Evolutionary conservation across 768 basidiomycete species (phyloP), one percentile per base, ranked within the genome.

Genomic region (Amylocystis lapponica): DNA sequence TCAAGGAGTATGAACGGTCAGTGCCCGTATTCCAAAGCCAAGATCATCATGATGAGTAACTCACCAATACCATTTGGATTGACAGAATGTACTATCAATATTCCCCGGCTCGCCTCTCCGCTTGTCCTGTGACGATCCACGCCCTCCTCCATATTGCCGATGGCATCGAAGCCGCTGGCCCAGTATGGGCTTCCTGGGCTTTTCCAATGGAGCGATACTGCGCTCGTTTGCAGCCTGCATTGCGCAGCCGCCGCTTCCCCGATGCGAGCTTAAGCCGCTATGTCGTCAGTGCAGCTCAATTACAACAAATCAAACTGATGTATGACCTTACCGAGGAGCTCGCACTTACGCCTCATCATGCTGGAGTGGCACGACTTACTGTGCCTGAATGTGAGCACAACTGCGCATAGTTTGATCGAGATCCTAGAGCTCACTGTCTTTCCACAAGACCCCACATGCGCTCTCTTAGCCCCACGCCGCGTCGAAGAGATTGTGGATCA

Each of bases 1-100:
- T 71, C 2, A 14, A 49, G 23, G 40, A 58, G 7, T 75, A 65
- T 36, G 69, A 75, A 57, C 43, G 40, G 69, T 71, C 40, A 30
- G 62, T 51, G 2, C 17, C 27, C 19, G 10, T 17, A 13, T 29
- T 19, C n/a, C n/a, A n/a, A n/a, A n/a, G n/a, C n/a, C n/a, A n/a
- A n/a, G n/a, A n/a, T n/a, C n/a, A n/a, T n/a, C n/a, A n/a, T n/a
- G n/a, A n/a, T n/a, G n/a, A n/a, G n/a, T n/a, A n/a, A n/a, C n/a
- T n/a, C n/a, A n/a, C n/a, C n/a, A n/a, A n/a, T n/a, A n/a, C n/a
- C n/a, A n/a, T n/a, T n/a, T n/a, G n/a, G n/a, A n/a, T n/a, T n/a
- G n/a, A n/a, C n/a, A 47, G 44, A 3, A 33, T 57, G 3, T 65
- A 61, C 33, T 63, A 64, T 39, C 55, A 63, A 21, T 36, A 49